Base-by-base conservation (phyloP, 805 yeast genomes). In the Saturnispora galanensis region DNA sequence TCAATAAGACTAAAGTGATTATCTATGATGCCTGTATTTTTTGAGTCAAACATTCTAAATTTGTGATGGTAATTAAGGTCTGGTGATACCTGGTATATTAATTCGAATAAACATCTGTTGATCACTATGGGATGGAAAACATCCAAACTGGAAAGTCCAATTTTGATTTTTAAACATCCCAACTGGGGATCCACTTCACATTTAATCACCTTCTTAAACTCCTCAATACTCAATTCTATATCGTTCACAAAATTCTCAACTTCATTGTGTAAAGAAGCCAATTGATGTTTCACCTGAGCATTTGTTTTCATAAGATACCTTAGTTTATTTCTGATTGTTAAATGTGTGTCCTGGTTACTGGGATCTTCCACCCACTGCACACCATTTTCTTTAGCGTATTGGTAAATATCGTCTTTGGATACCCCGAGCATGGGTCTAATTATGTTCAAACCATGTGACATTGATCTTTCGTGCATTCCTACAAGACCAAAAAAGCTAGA, bases 301-400 rank as follows among this genome's bases (percentile, higher is more conserved):
- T 42, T 3, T 46, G 41, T 11, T 50, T 18, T 36, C 49, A 47
- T 29, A 59, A 38, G 29, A 51, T 50, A 35, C 62, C 60, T 33
- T 3, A 77, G 63, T 13, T 69, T 60, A 52, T 84, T 84, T 41
- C 95, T 65, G 32, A 63, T 52, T 0, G 90, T 83, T 38, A 79
- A 65, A 9, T 55, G 52, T 2, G 69, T 62, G 51, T 80, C 78
- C 2, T 55, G 53, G 50, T 85, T 85, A 0, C 90, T 77, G 2
- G 62, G 55, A 53, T 85, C 95, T 53, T 84, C 89, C 55, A 79
- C 77, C 90, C 93, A 84, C 0, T 48, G 40, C 0, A 84, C 50
- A 1, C 51, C 44, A 16, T 67, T 56, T 0, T 43, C 39, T 9
- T 43, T 35, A 44, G 88, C 81, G 10, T 74, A 72, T 0, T 65